Conservation (phyloP, 192 early-diverging fungal genomes). For the Lunasporangiospora selenospora region DNA sequence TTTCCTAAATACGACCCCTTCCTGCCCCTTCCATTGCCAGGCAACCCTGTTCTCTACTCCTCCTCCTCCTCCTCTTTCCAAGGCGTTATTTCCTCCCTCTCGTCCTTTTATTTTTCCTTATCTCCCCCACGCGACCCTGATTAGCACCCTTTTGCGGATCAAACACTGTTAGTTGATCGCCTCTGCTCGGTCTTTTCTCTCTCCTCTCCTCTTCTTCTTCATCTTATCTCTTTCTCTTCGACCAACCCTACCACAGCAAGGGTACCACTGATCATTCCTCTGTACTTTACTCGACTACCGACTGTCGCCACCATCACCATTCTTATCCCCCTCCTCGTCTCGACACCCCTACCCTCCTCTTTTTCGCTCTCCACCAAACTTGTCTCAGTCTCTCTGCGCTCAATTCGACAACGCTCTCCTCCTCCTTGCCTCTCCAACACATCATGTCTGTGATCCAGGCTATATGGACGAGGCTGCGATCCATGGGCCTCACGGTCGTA, state of each 20-base stretch:
- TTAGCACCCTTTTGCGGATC: background rate
- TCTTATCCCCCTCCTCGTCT: background rate
- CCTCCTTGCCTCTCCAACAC: no score
- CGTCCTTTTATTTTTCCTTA: background rate
- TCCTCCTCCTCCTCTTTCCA: background rate
- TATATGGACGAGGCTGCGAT: slow-evolving; percentile 11
- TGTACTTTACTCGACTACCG: background rate
- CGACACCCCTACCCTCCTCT: background rate
- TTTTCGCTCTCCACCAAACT: background rate
- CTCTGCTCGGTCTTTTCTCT: background rate
- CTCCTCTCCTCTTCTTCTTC: no score
- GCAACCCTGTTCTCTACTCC: background rate
- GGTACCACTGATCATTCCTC: no score
- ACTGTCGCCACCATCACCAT: background rate
- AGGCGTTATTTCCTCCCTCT: background rate
- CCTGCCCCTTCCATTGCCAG: background rate
- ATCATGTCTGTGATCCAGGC: slow-evolving; percentile 10
- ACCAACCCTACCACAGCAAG: background rate
- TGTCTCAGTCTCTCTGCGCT: no score
- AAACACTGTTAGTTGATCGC: background rate
- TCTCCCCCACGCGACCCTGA: background rate
- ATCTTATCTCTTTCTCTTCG: background rate
- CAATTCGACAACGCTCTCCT: no score
- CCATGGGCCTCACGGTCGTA: slow-evolving; percentile 38
- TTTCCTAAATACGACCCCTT: background rate